phyloP scores from a whole-genome alignment of 2,329 filamentous ascomycete species.

The Amesomyces nigricolor region DNA sequence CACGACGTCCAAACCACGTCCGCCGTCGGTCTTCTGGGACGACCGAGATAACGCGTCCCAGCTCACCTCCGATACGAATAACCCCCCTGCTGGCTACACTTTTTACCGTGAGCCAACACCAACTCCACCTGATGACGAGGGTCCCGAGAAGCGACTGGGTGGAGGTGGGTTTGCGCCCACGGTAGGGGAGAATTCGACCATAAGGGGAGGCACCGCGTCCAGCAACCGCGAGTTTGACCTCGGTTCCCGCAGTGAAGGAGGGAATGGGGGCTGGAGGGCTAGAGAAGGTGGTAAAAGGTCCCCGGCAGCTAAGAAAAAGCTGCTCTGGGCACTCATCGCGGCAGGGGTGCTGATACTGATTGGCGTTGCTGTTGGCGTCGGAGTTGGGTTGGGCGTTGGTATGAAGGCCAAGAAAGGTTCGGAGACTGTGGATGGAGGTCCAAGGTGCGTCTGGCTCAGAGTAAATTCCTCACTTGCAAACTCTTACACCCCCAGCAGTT shows the following conservation, averaged over 20 bases:
- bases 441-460: slow-evolving; percentile 25
- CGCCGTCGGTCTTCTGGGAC: slow-evolving; percentile 29
- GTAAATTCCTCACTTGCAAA: neutral
- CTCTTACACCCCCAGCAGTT: slow-evolving; percentile 7
- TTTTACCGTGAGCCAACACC: slow-evolving; percentile 40
- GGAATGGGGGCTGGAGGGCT: slow-evolving; percentile 9
- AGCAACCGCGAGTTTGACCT: slow-evolving; percentile 7
- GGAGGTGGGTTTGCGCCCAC: slow-evolving; percentile 25
- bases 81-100: slow-evolving; percentile 29
- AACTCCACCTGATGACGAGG: slow-evolving; percentile 26
- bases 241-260: neutral
- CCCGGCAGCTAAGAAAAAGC: slow-evolving; percentile 29
- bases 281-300: slow-evolving; percentile 6
- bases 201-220: slow-evolving; percentile 10
- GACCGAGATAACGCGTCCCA: slow-evolving; percentile 21
- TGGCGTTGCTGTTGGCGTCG: slow-evolving; percentile 38
- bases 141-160: slow-evolving; percentile 20
- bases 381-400: slow-evolving; percentile 33
- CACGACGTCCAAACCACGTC: slow-evolving; percentile 2
- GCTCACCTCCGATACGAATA: neutral
- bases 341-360: slow-evolving; percentile 31
- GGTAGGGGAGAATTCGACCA: slow-evolving; percentile 17
- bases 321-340: slow-evolving; percentile 34
- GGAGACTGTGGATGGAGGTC: slow-evolving; percentile 9
- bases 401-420: slow-evolving; percentile 3